These are phyloP conservation scores for Brassica incana DNA, from an alignment of 345 rosid genomes.

Conservation along the genomic window DNA sequence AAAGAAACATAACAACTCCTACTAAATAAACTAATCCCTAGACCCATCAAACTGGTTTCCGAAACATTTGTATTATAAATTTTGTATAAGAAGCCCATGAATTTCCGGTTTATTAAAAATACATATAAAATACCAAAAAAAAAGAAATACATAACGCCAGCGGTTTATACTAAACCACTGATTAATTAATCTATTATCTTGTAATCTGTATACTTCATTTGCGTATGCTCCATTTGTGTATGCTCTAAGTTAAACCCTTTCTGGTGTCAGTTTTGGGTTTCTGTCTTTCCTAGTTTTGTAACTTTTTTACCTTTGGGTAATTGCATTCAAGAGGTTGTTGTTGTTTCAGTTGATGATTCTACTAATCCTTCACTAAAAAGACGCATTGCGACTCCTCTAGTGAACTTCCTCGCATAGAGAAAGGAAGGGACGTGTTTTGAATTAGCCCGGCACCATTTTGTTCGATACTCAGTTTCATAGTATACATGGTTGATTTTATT, in stretches of 20 bases:
- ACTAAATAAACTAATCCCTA: not conserved
- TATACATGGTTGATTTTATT: conserved; percentile 79
- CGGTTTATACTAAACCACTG: conserved; percentile 9
- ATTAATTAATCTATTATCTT: not conserved
- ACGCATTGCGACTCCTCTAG: conserved; percentile 89
- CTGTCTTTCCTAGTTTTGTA: not conserved
- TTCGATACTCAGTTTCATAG: conserved; percentile 71
- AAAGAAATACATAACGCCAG: not conserved
- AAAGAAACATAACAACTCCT: too few relatives aligned
- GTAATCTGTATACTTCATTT: not conserved
- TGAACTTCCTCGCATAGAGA: conserved; percentile 83
- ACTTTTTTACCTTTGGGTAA: not conserved
- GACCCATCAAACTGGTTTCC: not conserved
- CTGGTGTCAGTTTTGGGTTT: not conserved
- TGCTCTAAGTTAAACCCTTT: conserved; percentile 22
- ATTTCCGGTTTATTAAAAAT: not conserved
- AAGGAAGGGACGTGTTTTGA: conserved; percentile 60
- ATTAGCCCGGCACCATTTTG: conserved; percentile 74
- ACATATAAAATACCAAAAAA: not conserved
- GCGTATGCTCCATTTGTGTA: not conserved
- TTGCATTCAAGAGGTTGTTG: conserved; percentile 4
- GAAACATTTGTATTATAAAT: not conserved
- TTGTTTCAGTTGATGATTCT: conserved; percentile 41
- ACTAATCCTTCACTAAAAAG: conserved; percentile 71
- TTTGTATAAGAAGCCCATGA: not conserved